Conservation (phyloP, 148 eudicot genomes). For the Limonium bicolor region DNA sequence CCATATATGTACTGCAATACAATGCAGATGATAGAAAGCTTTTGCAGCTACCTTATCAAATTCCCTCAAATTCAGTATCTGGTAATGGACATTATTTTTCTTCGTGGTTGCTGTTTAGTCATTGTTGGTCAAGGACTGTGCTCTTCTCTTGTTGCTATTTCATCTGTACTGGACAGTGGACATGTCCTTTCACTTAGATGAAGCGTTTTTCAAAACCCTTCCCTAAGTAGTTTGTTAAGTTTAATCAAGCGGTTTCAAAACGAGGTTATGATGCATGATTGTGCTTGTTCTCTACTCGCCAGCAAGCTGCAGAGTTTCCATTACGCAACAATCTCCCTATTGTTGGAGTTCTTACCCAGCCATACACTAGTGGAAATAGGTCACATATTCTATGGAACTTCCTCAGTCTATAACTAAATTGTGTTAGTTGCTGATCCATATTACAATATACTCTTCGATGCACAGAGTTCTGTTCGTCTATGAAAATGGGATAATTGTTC, state of each 20-base stretch:
- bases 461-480: slow-evolving; percentile 74
- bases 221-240: too few relatives aligned
- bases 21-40: slow-evolving; percentile 44
- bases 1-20: slow-evolving; percentile 48
- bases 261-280: too few relatives aligned
- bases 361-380: slow-evolving; percentile 74
- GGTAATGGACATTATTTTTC: slow-evolving; percentile 28
- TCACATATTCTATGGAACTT: slow-evolving; percentile 5
- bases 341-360: slow-evolving; percentile 87
- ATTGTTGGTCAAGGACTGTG: background rate
- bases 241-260: too few relatives aligned
- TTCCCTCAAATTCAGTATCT: slow-evolving; percentile 49
- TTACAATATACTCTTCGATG: background rate
- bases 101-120: background rate
- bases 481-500: slow-evolving; percentile 65
- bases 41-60: slow-evolving; percentile 45
- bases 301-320: slow-evolving; percentile 56
- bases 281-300: too few relatives aligned
- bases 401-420: slow-evolving; percentile 7
- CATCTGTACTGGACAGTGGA: too few relatives aligned
- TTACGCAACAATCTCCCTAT: slow-evolving; percentile 41
- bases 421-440: background rate
- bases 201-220: too few relatives aligned
- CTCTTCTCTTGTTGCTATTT: background rate
- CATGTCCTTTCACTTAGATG: too few relatives aligned